Percentiles rank a stretch among this genome's conserved stretches.
Evolutionary conservation across 2,329 filamentous ascomycete species (phyloP).

Genomic region (Lasiodiplodia gonubiensis): DNA sequence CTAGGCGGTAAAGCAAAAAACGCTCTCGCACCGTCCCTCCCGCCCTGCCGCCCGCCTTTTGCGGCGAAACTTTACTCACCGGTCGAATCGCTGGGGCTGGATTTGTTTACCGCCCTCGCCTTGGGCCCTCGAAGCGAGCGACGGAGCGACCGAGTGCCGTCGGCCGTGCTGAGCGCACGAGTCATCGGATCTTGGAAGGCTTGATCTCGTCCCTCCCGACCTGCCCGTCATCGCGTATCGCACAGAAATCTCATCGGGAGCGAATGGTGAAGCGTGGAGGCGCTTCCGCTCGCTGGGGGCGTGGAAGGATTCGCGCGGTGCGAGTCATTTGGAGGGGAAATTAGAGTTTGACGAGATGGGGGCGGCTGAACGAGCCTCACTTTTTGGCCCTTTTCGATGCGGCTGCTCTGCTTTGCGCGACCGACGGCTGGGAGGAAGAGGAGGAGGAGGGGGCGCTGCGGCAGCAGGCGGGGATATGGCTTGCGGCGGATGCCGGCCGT

Average conservation of each 20-base stretch:
- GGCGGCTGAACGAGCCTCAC: neutral
- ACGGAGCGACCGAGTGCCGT: neutral
- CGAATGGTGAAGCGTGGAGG: neutral
- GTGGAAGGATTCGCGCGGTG: neutral
- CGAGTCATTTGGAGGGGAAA: neutral
- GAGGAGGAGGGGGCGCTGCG: no score
- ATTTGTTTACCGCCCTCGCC: neutral
- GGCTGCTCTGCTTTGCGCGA: no score
- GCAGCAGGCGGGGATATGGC: no score
- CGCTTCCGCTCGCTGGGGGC: neutral
- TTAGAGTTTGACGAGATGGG: neutral
- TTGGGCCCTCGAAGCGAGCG: neutral
- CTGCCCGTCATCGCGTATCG: neutral
- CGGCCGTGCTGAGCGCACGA: neutral
- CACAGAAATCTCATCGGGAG: neutral
- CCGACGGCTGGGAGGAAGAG: no score
- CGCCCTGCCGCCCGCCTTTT: neutral
- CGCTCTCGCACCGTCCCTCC: neutral
- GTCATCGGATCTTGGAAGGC: neutral
- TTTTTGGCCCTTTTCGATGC: neutral
- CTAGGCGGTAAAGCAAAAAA: slow-evolving; percentile 15
- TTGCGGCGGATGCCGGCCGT: no score
- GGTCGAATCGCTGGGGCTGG: neutral
- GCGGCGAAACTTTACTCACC: neutral
- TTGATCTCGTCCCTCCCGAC: neutral